A percentile compares a stretch with the other conserved stretches of the same genome.
phyloP scores from a whole-genome alignment of 108 stramenopile genomes.

The Cyclotella choctawhatcheeana region DNA sequence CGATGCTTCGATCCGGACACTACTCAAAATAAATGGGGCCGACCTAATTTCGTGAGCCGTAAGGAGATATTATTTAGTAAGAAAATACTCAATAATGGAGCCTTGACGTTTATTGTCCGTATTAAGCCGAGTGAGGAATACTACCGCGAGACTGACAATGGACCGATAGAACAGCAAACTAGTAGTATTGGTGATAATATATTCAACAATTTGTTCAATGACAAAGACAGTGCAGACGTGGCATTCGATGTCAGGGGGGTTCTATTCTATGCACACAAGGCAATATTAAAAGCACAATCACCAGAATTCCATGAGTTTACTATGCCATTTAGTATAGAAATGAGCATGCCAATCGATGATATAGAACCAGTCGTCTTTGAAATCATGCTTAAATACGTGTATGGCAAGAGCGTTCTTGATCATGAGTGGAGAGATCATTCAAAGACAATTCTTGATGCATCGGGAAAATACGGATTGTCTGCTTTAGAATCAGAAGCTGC shows the following conservation, averaged over 20 bases:
- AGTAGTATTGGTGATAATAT: not conserved
- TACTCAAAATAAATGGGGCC: no score
- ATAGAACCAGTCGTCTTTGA: constrained; percentile 15
- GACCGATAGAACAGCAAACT: not conserved
- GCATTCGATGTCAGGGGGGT: not conserved
- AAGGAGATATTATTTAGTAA: no score
- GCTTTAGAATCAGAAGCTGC: constrained; percentile 19
- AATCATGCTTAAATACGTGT: constrained; percentile 11
- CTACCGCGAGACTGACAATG: no score
- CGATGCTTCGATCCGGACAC: no score
- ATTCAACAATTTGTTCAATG: not conserved
- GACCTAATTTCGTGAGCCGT: no score
- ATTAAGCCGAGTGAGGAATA: no score
- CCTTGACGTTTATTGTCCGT: no score
- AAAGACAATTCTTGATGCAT: constrained; percentile 17
- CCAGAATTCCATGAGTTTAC: not conserved
- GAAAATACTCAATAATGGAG: no score
- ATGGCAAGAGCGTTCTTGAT: constrained; percentile 10
- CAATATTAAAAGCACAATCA: not conserved
- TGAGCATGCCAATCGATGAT: constrained; percentile 15
- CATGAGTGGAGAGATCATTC: constrained; percentile 9
- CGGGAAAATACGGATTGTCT: constrained; percentile 13
- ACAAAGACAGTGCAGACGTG: not conserved
- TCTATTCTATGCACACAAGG: not conserved
- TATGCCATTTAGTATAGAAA: not conserved